Base-by-base conservation (phyloP, 495 filamentous ascomycete genomes). In the Choiromyces venosus region DNA sequence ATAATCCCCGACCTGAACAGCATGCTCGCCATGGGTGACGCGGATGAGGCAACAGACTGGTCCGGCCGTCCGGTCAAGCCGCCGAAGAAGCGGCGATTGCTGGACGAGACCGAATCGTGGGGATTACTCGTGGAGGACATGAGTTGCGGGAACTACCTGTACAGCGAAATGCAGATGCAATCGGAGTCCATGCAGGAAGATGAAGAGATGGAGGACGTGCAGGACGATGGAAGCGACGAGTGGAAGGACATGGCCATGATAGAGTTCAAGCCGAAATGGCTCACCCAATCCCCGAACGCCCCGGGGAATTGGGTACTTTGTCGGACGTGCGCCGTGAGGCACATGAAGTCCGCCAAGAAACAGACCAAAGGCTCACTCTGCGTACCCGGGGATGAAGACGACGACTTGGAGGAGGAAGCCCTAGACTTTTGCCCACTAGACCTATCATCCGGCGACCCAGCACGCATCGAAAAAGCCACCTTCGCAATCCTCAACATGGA, bases 251-350 rank as follows among this genome's bases (percentile, higher is more conserved):
- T 81, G 79, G 79, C 79, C 5, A 79, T 88, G 18, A 82, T 93
- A 19, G 92, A 99, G 82, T 89, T 98, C 75, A 99, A 99, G 79
- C 93, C 94, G 7, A 97, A 97, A 82, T 98, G 95, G 95, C 87
- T 98, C 6, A 82, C 85, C 1, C 94, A 95, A 76, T 94, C 92
- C 0, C 92, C 92, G 1, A 89, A 88, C 56, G 94, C 94, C 0
- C 94, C 94, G 1, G 35, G 77, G 0, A 79, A 83, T 8, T 87
- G 92, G n/a, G 87, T 79, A 25, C 84, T 93, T 36, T 99, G 95
- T 82, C 90, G 95, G 8, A 97, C 91, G 1, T 99, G 95, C 82
- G 95, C 94, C 21, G 73, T 91, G 66, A 81, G 87, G 33, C 85
- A 87, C 4, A 86, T 87, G 85, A 86, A 86, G 72, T 65, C 70